These are phyloP conservation scores for Gracilaria gracilis DNA, from an alignment of 23 red algal genomes.

Conservation along the genomic window DNA sequence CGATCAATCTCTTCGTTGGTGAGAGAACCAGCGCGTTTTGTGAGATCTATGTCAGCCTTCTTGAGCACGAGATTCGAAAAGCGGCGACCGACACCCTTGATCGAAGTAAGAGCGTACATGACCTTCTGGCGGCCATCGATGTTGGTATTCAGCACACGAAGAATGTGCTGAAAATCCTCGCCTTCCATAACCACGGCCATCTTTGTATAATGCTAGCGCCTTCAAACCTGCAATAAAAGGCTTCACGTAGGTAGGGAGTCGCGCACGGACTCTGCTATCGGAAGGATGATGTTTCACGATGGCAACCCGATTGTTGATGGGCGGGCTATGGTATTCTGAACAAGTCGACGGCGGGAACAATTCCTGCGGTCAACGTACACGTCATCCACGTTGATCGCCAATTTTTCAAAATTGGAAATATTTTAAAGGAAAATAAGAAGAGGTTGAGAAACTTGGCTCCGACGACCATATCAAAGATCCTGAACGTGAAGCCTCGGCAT, in stretches of 20 bases:
- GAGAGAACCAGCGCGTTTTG: constrained; percentile 94
- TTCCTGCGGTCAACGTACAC: background rate
- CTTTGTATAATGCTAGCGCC: background rate
- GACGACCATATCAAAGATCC: too few relatives aligned
- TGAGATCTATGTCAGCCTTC: constrained; percentile 98
- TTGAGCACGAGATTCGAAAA: constrained; percentile 97
- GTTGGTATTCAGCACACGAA: constrained; percentile 99
- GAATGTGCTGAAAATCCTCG: constrained; percentile 98
- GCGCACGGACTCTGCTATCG: background rate
- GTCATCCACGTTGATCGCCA: background rate
- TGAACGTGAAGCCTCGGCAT: too few relatives aligned
- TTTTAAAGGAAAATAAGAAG: too few relatives aligned
- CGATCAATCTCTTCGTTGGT: constrained; percentile 98
- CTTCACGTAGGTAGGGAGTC: background rate
- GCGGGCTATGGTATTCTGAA: background rate
- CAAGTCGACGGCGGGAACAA: background rate
- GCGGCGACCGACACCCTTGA: constrained; percentile 99
- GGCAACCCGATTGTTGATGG: background rate
- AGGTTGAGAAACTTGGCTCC: too few relatives aligned
- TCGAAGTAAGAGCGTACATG: constrained; percentile 93
- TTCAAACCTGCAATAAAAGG: background rate
- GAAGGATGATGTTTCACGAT: too few relatives aligned
- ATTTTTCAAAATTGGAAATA: background rate
- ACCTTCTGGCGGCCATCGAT: constrained; percentile 95
- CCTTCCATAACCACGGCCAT: constrained; percentile 93